phyloP scores from a whole-genome alignment of 352 stramenopile species.

The Thalassiosira mediterranea region DNA sequence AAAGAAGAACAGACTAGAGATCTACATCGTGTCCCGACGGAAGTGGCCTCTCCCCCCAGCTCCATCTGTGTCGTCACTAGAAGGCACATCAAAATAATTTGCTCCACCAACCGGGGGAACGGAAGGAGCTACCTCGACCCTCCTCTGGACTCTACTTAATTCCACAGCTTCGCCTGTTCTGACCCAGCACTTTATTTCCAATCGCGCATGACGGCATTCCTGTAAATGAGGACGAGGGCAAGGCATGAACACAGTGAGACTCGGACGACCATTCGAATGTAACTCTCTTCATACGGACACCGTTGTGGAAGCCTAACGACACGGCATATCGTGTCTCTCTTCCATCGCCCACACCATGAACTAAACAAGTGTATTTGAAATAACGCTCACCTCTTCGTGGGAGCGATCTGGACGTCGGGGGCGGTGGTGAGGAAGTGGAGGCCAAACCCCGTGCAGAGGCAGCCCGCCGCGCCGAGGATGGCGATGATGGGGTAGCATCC shows the following conservation, averaged over 20 bases:
- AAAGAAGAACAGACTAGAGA: too few relatives aligned
- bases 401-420: conserved; percentile 49
- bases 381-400: conserved; percentile 41
- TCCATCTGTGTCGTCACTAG: too few relatives aligned
- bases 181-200: conserved; percentile 39
- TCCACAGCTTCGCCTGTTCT: too few relatives aligned
- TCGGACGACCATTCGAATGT: too few relatives aligned
- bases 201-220: conserved; percentile 46
- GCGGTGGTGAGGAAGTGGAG: conserved; percentile 24
- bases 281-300: background rate
- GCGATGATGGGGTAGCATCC: conserved; percentile 44
- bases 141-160: too few relatives aligned
- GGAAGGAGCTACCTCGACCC: too few relatives aligned
- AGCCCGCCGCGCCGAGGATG: conserved; percentile 24
- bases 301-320: background rate
- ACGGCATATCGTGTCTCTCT: background rate
- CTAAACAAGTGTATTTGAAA: background rate
- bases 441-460: conserved; percentile 35
- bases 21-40: too few relatives aligned
- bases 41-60: too few relatives aligned
- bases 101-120: too few relatives aligned
- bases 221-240: conserved; percentile 1
- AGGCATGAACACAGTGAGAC: too few relatives aligned
- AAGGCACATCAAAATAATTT: too few relatives aligned
- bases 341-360: background rate